phyloP scores from a whole-genome alignment of 2,329 filamentous ascomycete species.

The Aspergillus ustus region DNA sequence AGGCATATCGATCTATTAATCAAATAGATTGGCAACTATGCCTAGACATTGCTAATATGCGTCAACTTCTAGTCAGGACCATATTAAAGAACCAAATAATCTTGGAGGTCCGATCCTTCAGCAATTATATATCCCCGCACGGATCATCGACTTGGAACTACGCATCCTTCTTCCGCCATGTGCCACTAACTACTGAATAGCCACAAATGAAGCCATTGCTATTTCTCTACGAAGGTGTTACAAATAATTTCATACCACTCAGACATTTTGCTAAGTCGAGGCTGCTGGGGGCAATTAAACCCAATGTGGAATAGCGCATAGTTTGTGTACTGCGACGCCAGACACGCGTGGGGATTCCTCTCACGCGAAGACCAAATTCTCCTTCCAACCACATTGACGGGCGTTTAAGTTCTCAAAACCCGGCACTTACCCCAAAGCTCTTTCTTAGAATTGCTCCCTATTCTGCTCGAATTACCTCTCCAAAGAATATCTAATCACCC shows the following conservation, averaged over 20 bases:
- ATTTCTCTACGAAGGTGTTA: background rate
- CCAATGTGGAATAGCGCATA: slow-evolving; percentile 35
- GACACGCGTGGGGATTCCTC: slow-evolving; percentile 2
- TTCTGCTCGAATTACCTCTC: background rate
- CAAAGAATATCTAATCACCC: too few species aligned
- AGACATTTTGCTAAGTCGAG: background rate
- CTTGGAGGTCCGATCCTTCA: too few species aligned
- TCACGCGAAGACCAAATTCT: slow-evolving; percentile 11
- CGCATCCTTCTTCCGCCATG: too few species aligned
- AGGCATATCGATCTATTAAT: too few species aligned
- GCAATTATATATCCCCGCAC: too few species aligned
- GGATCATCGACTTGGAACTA: too few species aligned
- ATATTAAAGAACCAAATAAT: too few species aligned
- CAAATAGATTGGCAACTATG: too few species aligned
- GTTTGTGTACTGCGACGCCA: slow-evolving; percentile 18
- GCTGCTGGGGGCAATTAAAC: slow-evolving; percentile 29
- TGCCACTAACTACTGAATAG: background rate
- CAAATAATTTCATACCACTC: background rate
- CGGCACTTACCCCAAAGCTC: background rate
- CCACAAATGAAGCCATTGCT: background rate
- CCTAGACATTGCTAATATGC: too few species aligned
- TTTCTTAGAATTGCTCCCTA: background rate
- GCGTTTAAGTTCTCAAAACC: background rate
- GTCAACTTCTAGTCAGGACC: too few species aligned
- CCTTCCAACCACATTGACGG: slow-evolving; percentile 20